phyloP scores from a whole-genome alignment of 2,329 filamentous ascomycete species.

The Pyrenochaeta sp. region DNA sequence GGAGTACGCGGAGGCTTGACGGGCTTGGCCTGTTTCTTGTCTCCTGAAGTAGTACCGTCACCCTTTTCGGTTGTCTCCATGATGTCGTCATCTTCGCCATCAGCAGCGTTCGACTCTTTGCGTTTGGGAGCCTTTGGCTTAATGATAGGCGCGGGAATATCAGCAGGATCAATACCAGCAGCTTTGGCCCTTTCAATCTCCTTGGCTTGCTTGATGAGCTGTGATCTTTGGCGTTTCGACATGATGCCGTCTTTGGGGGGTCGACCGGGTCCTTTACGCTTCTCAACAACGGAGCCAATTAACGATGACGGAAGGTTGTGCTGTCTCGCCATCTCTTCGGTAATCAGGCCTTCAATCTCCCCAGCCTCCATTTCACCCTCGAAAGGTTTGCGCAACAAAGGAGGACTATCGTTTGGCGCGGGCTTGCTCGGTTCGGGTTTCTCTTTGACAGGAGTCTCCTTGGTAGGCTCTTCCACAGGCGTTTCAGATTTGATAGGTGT shows the following conservation, averaged over 20 bases:
- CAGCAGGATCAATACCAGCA: constrained; percentile 47
- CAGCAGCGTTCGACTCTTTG: constrained; percentile 50
- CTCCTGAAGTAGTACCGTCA: constrained; percentile 45
- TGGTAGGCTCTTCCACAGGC: constrained; percentile 32
- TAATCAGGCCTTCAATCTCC: constrained; percentile 45
- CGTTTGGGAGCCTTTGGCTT: constrained; percentile 47
- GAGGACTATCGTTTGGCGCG: constrained; percentile 38
- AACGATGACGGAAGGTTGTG: constrained; percentile 49
- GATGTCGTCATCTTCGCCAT: constrained; percentile 45
- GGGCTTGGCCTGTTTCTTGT: constrained; percentile 59
- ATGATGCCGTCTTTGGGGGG: constrained; percentile 85
- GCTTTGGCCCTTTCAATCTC: constrained; percentile 55
- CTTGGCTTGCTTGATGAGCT: constrained; percentile 67
- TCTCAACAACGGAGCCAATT: constrained; percentile 59
- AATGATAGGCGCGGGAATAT: constrained; percentile 43
- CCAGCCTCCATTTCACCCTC: constrained; percentile 42
- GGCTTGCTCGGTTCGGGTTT: constrained; percentile 31
- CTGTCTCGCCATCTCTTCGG: constrained; percentile 50
- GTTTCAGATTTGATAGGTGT: constrained; percentile 38
- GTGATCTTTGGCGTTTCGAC: constrained; percentile 77
- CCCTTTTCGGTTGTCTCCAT: constrained; percentile 49
- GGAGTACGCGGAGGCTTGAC: constrained; percentile 61
- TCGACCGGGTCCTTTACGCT: constrained; percentile 78
- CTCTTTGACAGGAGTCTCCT: constrained; percentile 39
- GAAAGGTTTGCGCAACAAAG: constrained; percentile 35